Base-by-base conservation (phyloP, 164 flowering plant genomes). In the Protea cynaroides region DNA sequence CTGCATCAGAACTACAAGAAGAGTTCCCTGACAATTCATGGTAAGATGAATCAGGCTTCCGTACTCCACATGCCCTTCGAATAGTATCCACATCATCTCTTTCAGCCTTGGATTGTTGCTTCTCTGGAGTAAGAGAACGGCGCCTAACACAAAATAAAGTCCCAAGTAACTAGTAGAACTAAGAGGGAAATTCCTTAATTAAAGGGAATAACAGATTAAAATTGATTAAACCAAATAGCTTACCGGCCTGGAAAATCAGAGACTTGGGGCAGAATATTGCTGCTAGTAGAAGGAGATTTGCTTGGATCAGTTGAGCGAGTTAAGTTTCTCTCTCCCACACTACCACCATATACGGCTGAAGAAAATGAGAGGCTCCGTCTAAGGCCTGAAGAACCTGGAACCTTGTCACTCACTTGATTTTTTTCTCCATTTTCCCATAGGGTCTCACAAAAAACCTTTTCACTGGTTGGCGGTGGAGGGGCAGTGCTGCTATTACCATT, bases 311-410 rank as follows among this genome's bases (percentile, higher is more conserved):
- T 68, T 5, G 53, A 47, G 59, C 56, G 52, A 58, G 65, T 54
- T 11, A 58, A 49, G 53, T 75, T 73, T 38, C 53, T 64, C 49
- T 74, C 75, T 49, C 67, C 82, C 6, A 47, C 21, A 8, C 68
- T 82, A 67, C 63, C 61, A 34, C 69, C 74, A 63, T 71, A 70
- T 59, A 72, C 66, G 50, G 86, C 80, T 36, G 96, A 82, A 50
- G 98, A 90, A 52, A 79, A 79, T 25, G 98, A 88, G 49, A 80
- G 87, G 74, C 97, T 84, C 71, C 94, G 76, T 66, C 92, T 83
- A 67, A 87, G 90, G 63, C 65, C 66, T 8, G 46, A 40, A 40
- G 46, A 10, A 9, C 46, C 46, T 69, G 86, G 66, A 23, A 15
- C 23, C 55, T 62, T 52, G 14, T 50, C 62, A 12, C 23, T 25